These are phyloP conservation scores for Chenopodium album DNA, from an alignment of 148 eudicot genomes.

Conservation along the genomic window DNA sequence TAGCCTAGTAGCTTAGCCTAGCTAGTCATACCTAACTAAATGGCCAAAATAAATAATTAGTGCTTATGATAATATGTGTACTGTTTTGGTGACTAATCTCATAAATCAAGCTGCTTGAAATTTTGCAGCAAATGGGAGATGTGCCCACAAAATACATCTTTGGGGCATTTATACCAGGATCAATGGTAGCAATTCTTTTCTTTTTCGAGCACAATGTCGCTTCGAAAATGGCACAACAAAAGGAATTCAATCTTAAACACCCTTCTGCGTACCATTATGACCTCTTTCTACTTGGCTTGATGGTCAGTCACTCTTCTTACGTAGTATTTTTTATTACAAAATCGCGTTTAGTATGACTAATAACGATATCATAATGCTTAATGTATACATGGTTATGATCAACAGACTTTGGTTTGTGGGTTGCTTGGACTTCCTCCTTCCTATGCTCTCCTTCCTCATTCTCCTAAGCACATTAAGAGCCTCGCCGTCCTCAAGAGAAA, in stretches of 20 bases:
- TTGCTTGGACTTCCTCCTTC: slow-evolving; percentile 41
- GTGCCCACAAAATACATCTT: slow-evolving; percentile 31
- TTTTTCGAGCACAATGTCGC: slow-evolving; percentile 42
- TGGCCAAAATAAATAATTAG: not conserved
- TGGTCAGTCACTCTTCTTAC: slow-evolving; percentile 19
- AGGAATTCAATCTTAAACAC: slow-evolving; percentile 37
- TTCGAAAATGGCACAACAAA: slow-evolving; percentile 37
- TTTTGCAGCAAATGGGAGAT: slow-evolving; percentile 32
- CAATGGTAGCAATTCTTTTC: slow-evolving; percentile 36
- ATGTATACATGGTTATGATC: not conserved
- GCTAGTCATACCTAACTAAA: too few relatives aligned
- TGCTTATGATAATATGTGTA: too few relatives aligned
- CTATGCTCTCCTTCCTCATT: slow-evolving; percentile 37
- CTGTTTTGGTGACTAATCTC: not conserved
- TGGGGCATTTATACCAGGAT: slow-evolving; percentile 38
- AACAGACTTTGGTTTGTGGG: slow-evolving; percentile 41
- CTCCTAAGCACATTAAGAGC: slow-evolving; percentile 43
- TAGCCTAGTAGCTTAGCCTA: too few relatives aligned
- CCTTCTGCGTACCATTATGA: slow-evolving; percentile 43
- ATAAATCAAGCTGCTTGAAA: not conserved
- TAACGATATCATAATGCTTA: not conserved
- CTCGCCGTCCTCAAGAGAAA: slow-evolving; percentile 38
- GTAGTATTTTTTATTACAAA: too few relatives aligned
- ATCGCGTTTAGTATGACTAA: not conserved
- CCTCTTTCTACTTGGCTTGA: slow-evolving; percentile 33